A percentile compares a stretch with the other conserved stretches of the same genome.
Conservation (phyloP, 352 stramenopile species). For the Pythium sp. region DNA sequence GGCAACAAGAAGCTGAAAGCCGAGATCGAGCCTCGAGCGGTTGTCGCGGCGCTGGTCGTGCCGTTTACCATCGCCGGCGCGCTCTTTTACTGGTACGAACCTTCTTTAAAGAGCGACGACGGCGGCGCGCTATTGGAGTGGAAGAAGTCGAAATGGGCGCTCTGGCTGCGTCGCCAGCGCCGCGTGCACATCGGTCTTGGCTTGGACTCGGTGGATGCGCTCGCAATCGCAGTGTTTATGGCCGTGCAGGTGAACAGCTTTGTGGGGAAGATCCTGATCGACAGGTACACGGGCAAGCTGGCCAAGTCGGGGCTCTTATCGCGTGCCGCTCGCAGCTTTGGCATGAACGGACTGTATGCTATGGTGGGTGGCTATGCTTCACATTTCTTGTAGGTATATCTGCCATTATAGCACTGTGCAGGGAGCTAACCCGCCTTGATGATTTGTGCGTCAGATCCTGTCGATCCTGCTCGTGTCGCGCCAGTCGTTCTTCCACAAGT, state of each 20-base stretch:
- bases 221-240: constrained; percentile 38
- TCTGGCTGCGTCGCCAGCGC: constrained; percentile 27
- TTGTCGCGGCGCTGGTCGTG: constrained; percentile 31
- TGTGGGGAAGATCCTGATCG: constrained; percentile 60
- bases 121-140: not conserved
- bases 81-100: constrained; percentile 43
- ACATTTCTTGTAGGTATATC: constrained; percentile 1
- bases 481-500: constrained; percentile 64
- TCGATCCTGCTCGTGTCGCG: constrained; percentile 61
- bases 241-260: constrained; percentile 64
- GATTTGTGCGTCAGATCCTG: constrained; percentile 23
- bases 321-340: constrained; percentile 48
- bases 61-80: constrained; percentile 36
- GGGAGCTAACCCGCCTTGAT: not conserved
- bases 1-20: constrained; percentile 23
- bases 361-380: constrained; percentile 17
- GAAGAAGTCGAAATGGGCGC: constrained; percentile 8
- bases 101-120: not conserved
- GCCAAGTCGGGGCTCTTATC: constrained; percentile 50
- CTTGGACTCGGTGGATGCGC: constrained; percentile 51
- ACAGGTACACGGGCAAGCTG: constrained; percentile 63
- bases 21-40: constrained; percentile 46
- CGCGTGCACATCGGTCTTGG: constrained; percentile 20
- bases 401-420: not conserved
- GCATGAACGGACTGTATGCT: constrained; percentile 67